Percentiles rank a stretch among this genome's conserved stretches.
These are phyloP conservation scores for Silene noctiflora DNA, from an alignment of 179 eudicot species.

Conservation along the genomic window DNA sequence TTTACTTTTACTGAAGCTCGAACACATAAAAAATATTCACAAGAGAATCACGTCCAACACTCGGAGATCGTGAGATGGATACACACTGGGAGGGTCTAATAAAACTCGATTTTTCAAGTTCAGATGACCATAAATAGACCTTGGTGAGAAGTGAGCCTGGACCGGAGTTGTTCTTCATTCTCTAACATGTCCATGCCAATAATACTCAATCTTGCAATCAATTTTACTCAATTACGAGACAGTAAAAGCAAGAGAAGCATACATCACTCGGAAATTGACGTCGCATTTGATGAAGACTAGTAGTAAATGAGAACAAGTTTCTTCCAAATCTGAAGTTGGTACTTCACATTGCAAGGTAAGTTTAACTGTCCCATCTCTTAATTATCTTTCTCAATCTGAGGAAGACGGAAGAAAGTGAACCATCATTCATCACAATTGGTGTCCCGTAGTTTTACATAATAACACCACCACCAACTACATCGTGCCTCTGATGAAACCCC, in stretches of 20 bases:
- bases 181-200: neutral
- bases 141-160: constrained; percentile 1
- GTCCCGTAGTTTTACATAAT: constrained; percentile 2
- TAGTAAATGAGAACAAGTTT: neutral
- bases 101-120: neutral
- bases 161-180: neutral
- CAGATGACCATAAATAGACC: neutral
- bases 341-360: neutral
- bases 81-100: too few species aligned
- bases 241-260: neutral
- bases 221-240: neutral
- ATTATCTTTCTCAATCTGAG: neutral
- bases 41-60: too few species aligned
- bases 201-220: constrained; percentile 14
- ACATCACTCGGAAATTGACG: neutral
- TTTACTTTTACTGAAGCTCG: too few species aligned
- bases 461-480: neutral
- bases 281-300: constrained; percentile 7
- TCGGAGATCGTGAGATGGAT: too few species aligned
- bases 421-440: neutral
- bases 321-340: neutral
- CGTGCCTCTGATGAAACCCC: neutral
- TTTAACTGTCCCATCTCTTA: constrained; percentile 7
- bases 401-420: neutral
- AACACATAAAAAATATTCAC: too few species aligned